Base-by-base conservation (phyloP, 306 rosid genomes). In the Psophocarpus tetragonolobus region DNA sequence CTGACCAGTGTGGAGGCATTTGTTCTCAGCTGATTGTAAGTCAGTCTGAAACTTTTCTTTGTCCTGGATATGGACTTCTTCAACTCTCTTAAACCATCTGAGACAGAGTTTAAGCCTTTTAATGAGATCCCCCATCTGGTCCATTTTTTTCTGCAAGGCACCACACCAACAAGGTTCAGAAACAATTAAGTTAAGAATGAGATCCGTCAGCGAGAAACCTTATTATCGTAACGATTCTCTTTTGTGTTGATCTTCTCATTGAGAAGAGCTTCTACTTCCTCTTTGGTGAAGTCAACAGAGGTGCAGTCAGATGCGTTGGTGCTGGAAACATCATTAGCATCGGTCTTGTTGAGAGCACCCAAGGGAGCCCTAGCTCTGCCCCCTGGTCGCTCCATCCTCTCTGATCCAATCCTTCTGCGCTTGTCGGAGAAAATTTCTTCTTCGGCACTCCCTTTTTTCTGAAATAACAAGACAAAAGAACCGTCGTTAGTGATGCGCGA, bases 21-120 rank as follows among this genome's bases (percentile, higher is more conserved):
- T 95, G 78, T 87, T 88, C 81, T 90, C 92, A 26, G 89, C 77
- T 38, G 87, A 68, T 67, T 88, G 92, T 41, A 92, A 63, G 26
- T 88, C 89, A 62, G 45, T 56, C 78, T 80, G 92, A 65, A 92
- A 88, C 77, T 86, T 88, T 58, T 92, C 91, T 77, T 87, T 87
- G 64, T 95, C 96, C 65, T 83, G 85, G 67, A 84, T 29, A 71
- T 65, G 82, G 5, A 73, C 86, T 65, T 91, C 92, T 83, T 88
- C 94, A 15, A 73, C 77, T 73, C 85, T 79, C 78, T 76, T 89
- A 17, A 80, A 89, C 96, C 97, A 92, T 15, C 82, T 87, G 63
- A 92, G 77, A 42, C 99, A 95, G 56, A 79, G 86, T 64, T 90
- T 95, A 38, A 91, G 89, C 85, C 90, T 73, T 87, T 90, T 91